Evolutionary conservation across 2,329 filamentous ascomycete species (phyloP).

Genomic region (Penicillium vulpinum): DNA sequence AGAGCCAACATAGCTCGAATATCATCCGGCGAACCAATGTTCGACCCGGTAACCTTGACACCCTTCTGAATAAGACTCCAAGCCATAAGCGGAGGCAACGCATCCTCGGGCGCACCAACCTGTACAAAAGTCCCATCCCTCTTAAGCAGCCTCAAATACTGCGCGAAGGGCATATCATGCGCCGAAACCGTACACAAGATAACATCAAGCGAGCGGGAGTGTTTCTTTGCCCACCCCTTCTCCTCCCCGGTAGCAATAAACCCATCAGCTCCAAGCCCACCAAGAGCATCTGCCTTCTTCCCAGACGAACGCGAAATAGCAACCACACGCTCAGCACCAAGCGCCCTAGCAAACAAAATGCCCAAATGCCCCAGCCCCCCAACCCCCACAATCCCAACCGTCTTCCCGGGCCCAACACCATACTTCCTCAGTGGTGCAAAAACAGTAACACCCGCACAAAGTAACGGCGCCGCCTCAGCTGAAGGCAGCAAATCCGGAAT

Average conservation of each 20-base stretch:
- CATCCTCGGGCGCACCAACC: constrained; percentile 65
- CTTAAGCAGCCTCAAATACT: constrained; percentile 63
- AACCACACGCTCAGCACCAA: constrained; percentile 64
- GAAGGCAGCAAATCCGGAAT: constrained; percentile 54
- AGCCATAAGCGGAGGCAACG: constrained; percentile 55
- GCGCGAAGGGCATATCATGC: constrained; percentile 61
- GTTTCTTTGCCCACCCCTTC: constrained; percentile 52
- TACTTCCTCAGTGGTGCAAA: constrained; percentile 69
- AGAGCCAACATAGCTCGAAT: constrained; percentile 47
- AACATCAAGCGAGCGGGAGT: constrained; percentile 54
- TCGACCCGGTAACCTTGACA: constrained; percentile 53
- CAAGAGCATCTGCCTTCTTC: constrained; percentile 54
- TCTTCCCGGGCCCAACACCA: constrained; percentile 68
- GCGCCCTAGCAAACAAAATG: constrained; percentile 67
- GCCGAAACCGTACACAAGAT: constrained; percentile 60
- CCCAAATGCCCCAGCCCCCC: constrained; percentile 75
- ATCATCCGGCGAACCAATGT: constrained; percentile 46
- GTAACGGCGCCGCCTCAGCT: constrained; percentile 64
- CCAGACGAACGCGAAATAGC: constrained; percentile 54
- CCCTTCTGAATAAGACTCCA: constrained; percentile 61
- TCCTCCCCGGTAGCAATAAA: constrained; percentile 62
- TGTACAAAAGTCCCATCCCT: constrained; percentile 64
- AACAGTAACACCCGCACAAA: constrained; percentile 75
- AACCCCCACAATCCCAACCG: constrained; percentile 69
- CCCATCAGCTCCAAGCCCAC: constrained; percentile 54